Evolutionary conservation across 352 stramenopile genomes (phyloP).

Genomic region (Phytophthora citricola): DNA sequence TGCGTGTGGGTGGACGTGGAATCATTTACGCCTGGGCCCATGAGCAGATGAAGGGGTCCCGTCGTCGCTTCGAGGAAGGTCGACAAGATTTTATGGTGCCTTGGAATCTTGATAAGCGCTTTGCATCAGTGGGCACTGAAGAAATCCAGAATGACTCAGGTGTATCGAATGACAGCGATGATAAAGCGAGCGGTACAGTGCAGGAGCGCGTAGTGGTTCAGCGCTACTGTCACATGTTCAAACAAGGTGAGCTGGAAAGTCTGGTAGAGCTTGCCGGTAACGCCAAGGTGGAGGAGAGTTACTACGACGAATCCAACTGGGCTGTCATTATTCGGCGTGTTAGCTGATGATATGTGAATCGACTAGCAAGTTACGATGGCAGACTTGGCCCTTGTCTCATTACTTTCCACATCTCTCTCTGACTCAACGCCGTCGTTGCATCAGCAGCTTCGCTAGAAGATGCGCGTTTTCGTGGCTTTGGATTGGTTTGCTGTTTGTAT

Average conservation of each 20-base stretch:
- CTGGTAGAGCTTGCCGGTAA: slow-evolving; percentile 69
- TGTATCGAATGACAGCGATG: slow-evolving; percentile 1
- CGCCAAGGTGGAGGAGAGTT: slow-evolving; percentile 69
- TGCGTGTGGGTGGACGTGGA: slow-evolving; percentile 68
- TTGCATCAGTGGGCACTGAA: slow-evolving; percentile 28
- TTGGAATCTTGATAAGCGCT: slow-evolving; percentile 88
- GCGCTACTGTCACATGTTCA: slow-evolving; percentile 92
- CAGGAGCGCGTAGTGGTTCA: slow-evolving; percentile 67
- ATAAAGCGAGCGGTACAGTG: slow-evolving; percentile 9
- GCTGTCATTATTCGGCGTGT: slow-evolving; percentile 75
- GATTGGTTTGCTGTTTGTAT: slow-evolving; percentile 38
- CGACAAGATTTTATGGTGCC: slow-evolving; percentile 90
- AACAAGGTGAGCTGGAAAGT: slow-evolving; percentile 80
- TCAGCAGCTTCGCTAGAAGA: slow-evolving; percentile 2
- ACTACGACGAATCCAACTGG: slow-evolving; percentile 91
- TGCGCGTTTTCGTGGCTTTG: slow-evolving; percentile 13
- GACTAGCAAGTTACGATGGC: slow-evolving; percentile 14
- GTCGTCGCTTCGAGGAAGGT: slow-evolving; percentile 70
- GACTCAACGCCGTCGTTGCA: slow-evolving; percentile 7
- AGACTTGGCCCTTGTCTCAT: slow-evolving; percentile 40
- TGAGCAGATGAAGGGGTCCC: slow-evolving; percentile 80
- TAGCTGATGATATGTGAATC: slow-evolving; percentile 40
- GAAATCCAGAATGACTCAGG: slow-evolving; percentile 9
- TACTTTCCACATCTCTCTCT: slow-evolving; percentile 42
- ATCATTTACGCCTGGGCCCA: slow-evolving; percentile 91